phyloP scores from a whole-genome alignment of 768 basidiomycete genomes.

The Boletellus sp. region DNA sequence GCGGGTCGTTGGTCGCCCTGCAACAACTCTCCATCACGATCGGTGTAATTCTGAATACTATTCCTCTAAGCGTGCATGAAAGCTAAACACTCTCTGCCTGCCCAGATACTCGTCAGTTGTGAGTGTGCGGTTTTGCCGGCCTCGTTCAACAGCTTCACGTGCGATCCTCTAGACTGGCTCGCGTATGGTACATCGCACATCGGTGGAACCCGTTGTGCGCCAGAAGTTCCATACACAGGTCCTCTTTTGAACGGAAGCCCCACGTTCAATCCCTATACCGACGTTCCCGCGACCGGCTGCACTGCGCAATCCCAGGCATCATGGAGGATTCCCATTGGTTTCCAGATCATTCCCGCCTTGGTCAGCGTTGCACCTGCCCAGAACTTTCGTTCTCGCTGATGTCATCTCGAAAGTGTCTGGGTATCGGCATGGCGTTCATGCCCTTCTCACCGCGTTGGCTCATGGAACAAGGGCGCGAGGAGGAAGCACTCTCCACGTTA shows the following conservation, averaged over 20 bases:
- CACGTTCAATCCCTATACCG: constrained; percentile 26
- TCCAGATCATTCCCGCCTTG: constrained; percentile 38
- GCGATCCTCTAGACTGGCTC: constrained; percentile 26
- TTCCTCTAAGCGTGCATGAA: not conserved
- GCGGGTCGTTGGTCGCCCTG: constrained; percentile 35
- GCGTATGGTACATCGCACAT: constrained; percentile 33
- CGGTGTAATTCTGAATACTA: constrained; percentile 25
- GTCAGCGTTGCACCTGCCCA: constrained; percentile 22
- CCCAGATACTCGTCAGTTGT: constrained; percentile 33
- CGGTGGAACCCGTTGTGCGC: constrained; percentile 32
- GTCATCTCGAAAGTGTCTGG: constrained; percentile 22
- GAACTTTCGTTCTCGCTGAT: not conserved
- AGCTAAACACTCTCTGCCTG: not conserved
- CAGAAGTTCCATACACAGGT: constrained; percentile 26
- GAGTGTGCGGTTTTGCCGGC: not conserved
- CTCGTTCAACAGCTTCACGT: not conserved
- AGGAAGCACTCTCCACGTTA: constrained; percentile 34
- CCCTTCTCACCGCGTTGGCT: constrained; percentile 45
- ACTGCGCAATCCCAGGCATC: constrained; percentile 31
- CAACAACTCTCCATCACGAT: constrained; percentile 35
- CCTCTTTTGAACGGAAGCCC: constrained; percentile 30
- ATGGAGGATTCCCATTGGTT: constrained; percentile 35
- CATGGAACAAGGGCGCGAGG: constrained; percentile 34
- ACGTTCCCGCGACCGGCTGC: constrained; percentile 31
- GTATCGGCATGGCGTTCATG: constrained; percentile 32